These are phyloP conservation scores for Tritrichomonas foetus DNA, from an alignment of 208 protist species.

Conservation along the genomic window DNA sequence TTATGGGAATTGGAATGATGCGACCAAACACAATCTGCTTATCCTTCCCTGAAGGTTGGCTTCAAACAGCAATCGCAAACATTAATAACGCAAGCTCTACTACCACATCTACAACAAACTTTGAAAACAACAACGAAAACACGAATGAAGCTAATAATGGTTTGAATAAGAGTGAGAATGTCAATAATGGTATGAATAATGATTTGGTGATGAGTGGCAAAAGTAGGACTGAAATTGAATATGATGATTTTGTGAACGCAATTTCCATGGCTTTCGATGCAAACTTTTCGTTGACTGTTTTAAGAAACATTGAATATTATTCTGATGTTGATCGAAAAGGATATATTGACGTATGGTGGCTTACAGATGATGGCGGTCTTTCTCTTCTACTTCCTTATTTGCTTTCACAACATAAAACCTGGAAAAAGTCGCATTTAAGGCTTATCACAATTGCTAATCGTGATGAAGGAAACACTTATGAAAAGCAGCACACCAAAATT, in stretches of 20 bases:
- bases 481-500: neutral
- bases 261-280: neutral
- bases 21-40: neutral
- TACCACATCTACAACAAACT: too few relatives aligned
- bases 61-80: neutral
- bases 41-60: neutral
- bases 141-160: too few relatives aligned
- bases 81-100: too few relatives aligned
- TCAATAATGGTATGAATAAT: too few relatives aligned
- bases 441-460: neutral
- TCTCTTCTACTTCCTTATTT: constrained; percentile 44
- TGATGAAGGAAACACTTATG: neutral
- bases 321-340: neutral
- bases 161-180: too few relatives aligned
- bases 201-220: too few relatives aligned
- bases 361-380: constrained; percentile 46
- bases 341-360: constrained; percentile 45
- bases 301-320: neutral
- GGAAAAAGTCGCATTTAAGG: constrained; percentile 7
- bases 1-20: neutral
- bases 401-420: constrained; percentile 43
- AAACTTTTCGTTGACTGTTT: neutral
- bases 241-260: neutral
- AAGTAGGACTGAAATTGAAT: neutral
- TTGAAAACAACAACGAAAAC: too few relatives aligned